Base-by-base conservation (phyloP, 129 eudicot genomes). In the Pittosporum tobira region DNA sequence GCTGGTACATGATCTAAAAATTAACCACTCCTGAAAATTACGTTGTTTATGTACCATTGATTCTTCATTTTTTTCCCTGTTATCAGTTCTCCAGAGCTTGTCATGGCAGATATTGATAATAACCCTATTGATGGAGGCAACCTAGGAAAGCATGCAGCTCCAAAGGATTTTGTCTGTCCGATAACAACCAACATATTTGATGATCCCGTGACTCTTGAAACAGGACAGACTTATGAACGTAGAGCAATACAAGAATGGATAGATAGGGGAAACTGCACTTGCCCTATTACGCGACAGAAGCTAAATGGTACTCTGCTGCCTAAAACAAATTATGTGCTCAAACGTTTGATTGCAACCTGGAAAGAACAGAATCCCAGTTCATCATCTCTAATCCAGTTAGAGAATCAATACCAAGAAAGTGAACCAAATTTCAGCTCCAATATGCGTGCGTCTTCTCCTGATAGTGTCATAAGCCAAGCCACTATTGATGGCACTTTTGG, bases 181-280 rank as follows among this genome's bases (percentile, higher is more conserved):
- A 83, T 87, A 66, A 82, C 95, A n/a, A 79, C 78, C 26, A 68
- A 62, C 59, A 57, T 87, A 65, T 83, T 87, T 70, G 63, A 73
- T 19, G 93, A 87, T 67, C 95, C 95, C 9, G 95, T 87, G 61
- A 87, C 93, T 48, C 76, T 87, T 23, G 95, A 87, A 64, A 87
- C 93, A 15, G 95, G 95, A 50, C 91, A 87, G 68, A 87, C 93
- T 15, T 87, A 87, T 21, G 95, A 87, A 57, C 72, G 93, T 24
- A 70, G 59, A 74, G 93, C 95, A n/a, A 87, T 87, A 26, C 91
- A 79, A 65, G 84, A 87, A 77, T 87, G 95, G 95, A 55, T 87
- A 12, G 91, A 82, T 37, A 77, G 79, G 61, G 93, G 93, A 42
- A 87, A 82, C 42, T 74, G 68, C 23, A 83, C 83, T 0, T 87